Conservation (phyloP, 2,329 filamentous ascomycete species). For the Pseudogymnoascus sp. region DNA sequence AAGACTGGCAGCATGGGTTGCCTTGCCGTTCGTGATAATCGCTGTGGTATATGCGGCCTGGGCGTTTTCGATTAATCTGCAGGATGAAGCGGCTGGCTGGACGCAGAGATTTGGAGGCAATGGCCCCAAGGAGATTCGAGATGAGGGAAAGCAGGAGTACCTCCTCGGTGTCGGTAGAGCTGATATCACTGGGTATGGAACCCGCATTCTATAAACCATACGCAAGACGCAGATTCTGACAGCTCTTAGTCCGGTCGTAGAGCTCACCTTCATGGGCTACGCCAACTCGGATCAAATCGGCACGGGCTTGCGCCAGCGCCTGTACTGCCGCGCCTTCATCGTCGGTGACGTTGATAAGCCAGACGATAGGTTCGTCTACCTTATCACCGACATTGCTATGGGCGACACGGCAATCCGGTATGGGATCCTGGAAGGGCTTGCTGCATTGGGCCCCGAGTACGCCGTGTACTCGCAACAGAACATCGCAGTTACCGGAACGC, state of each 20-base stretch:
- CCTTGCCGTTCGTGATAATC: not conserved
- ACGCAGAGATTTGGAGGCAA: not conserved
- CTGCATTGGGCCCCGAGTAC: slow-evolving; percentile 62
- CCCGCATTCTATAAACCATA: not conserved
- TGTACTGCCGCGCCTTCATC: slow-evolving; percentile 87
- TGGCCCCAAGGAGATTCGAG: slow-evolving; percentile 9
- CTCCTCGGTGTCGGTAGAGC: slow-evolving; percentile 63
- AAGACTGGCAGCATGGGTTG: not conserved
- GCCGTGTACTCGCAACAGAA: slow-evolving; percentile 70
- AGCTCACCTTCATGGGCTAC: slow-evolving; percentile 88
- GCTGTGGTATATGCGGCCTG: slow-evolving; percentile 11
- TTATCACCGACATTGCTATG: slow-evolving; percentile 79
- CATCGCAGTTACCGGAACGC: slow-evolving; percentile 82
- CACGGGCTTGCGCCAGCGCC: slow-evolving; percentile 74
- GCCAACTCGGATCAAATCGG: slow-evolving; percentile 78
- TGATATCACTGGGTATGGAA: slow-evolving; percentile 59
- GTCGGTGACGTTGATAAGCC: slow-evolving; percentile 60
- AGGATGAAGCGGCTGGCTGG: not conserved
- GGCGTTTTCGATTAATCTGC: not conserved
- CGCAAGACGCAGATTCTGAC: not conserved
- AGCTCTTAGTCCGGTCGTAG: slow-evolving; percentile 63
- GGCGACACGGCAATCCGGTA: slow-evolving; percentile 84
- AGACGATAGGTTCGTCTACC: slow-evolving; percentile 71
- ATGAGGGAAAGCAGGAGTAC: slow-evolving; percentile 35
- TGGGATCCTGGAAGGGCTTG: slow-evolving; percentile 73